phyloP scores from a whole-genome alignment of 2,329 filamentous ascomycete genomes.

The Claviceps pazoutovae region DNA sequence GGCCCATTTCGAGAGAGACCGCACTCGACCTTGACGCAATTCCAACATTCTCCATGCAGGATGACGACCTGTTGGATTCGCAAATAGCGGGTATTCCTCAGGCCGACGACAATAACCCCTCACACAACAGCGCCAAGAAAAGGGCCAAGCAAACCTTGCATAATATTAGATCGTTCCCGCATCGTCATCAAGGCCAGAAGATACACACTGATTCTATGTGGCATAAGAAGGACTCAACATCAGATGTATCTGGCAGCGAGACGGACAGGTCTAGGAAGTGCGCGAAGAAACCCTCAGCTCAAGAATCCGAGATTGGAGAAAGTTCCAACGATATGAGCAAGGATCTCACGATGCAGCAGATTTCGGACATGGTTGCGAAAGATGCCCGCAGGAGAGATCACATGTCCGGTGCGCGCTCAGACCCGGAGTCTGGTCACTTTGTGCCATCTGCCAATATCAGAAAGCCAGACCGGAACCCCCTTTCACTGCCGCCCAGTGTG shows the following conservation, averaged over 20 bases:
- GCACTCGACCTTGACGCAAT: conserved; percentile 13
- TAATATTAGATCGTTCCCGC: conserved; percentile 38
- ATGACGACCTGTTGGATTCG: conserved; percentile 10
- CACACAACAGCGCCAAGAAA: conserved; percentile 40
- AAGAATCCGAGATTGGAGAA: conserved; percentile 26
- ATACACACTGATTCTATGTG: conserved; percentile 36
- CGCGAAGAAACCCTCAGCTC: conserved; percentile 14
- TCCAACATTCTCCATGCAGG: conserved; percentile 14
- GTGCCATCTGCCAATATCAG: conserved; percentile 14
- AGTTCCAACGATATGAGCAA: conserved; percentile 33
- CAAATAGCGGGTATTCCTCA: conserved; percentile 12
- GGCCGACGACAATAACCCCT: conserved; percentile 27
- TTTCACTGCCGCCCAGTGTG: conserved; percentile 17
- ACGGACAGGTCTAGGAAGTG: conserved; percentile 24
- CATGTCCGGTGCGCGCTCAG: conserved; percentile 17
- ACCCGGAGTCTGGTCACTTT: conserved; percentile 17
- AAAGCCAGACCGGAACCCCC: conserved; percentile 17
- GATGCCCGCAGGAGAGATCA: conserved; percentile 32
- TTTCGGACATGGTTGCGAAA: conserved; percentile 44
- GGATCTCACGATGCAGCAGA: conserved; percentile 46
- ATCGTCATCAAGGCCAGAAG: conserved; percentile 37
- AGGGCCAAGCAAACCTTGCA: conserved; percentile 47
- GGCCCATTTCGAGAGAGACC: conserved; percentile 18
- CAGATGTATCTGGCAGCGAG: conserved; percentile 48
- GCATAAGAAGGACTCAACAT: conserved; percentile 35